Evolutionary conservation across 805 yeast species (phyloP), one percentile per base, ranked within the genome.

Genomic region (Diddensiella santjacobensis): DNA sequence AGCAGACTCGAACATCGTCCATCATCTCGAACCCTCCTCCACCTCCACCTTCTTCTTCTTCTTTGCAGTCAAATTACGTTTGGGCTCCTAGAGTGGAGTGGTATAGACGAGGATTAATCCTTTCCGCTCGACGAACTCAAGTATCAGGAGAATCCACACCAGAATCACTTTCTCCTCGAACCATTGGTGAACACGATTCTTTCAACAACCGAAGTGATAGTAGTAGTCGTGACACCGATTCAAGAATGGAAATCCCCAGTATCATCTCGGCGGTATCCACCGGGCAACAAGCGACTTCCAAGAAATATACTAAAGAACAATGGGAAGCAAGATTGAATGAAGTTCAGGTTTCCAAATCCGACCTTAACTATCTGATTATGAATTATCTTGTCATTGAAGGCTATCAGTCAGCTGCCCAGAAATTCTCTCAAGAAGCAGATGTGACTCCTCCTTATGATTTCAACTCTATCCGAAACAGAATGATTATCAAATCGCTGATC

Each of bases 311-410:
- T 10, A 54, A 49, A 29, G 60, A 59, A 39, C 58, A 60, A 36
- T 62, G 66, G 66, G 58, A 58, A n/a, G 51, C 51, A 24, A 55
- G 58, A 40, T 49, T 60, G 31, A 49, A 55, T 15, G 58, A 49
- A 23, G 55, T 61, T 4, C 38, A 42, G 15, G 53, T 62, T 15
- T 47, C 64, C 11, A 56, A 58, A 41, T 38, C 48, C 8, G 65
- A 56, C 30, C 53, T 79, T 56, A 79, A 76, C 65, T 69, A 70
- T 42, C 62, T 87, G 49, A 73, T 88, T 10, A 71, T 87, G 62
- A 82, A 85, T 67, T 87, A 84, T 64, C 75, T 88, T 52, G 78
- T 88, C 11, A 78, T 80, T 44, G 90, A 87, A 66, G 95, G 93
- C 0, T 83, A 84, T 61, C 81, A 81, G 50, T 74, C 80, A 11